Percentiles rank a stretch among this genome's conserved stretches.
These are phyloP conservation scores for Ceratobasidium sp. DNA, from an alignment of 1,284 basidiomycete species.

Conservation along the genomic window DNA sequence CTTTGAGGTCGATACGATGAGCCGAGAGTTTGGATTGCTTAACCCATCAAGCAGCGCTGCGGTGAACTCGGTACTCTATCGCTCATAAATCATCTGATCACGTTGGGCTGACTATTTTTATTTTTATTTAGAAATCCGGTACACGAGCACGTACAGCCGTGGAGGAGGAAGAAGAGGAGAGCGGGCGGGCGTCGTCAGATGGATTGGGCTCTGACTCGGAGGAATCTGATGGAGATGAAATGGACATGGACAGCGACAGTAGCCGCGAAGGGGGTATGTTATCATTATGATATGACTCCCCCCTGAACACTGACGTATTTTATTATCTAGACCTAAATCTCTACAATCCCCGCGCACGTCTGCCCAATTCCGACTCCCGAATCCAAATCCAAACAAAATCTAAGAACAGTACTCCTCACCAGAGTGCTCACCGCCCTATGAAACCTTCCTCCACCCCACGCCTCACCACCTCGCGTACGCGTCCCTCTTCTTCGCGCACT, in stretches of 20 bases:
- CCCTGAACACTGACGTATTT: constrained; percentile 37
- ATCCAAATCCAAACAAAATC: not conserved
- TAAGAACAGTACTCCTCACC: constrained; percentile 20
- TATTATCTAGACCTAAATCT: constrained; percentile 46
- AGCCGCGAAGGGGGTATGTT: constrained; percentile 53
- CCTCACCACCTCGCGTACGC: constrained; percentile 60
- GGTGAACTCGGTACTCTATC: constrained; percentile 6
- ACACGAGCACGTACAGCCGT: constrained; percentile 70
- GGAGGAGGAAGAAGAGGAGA: constrained; percentile 88
- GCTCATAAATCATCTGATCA: constrained; percentile 20
- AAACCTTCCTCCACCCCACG: constrained; percentile 54
- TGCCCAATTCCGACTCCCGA: constrained; percentile 39
- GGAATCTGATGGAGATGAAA: constrained; percentile 50
- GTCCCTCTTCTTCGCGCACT: constrained; percentile 46
- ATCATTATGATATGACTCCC: not conserved
- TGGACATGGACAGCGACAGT: constrained; percentile 54
- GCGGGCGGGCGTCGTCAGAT: constrained; percentile 78
- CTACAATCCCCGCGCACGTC: constrained; percentile 51
- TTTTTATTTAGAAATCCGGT: constrained; percentile 5
- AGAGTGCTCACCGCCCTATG: constrained; percentile 47
- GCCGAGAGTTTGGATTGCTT: constrained; percentile 85
- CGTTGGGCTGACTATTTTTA: constrained; percentile 16
- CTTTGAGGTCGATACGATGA: constrained; percentile 89
- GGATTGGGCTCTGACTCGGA: constrained; percentile 56
- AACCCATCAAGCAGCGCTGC: constrained; percentile 64